phyloP scores from a whole-genome alignment of 768 basidiomycete genomes.

The Pisolithus sp. region DNA sequence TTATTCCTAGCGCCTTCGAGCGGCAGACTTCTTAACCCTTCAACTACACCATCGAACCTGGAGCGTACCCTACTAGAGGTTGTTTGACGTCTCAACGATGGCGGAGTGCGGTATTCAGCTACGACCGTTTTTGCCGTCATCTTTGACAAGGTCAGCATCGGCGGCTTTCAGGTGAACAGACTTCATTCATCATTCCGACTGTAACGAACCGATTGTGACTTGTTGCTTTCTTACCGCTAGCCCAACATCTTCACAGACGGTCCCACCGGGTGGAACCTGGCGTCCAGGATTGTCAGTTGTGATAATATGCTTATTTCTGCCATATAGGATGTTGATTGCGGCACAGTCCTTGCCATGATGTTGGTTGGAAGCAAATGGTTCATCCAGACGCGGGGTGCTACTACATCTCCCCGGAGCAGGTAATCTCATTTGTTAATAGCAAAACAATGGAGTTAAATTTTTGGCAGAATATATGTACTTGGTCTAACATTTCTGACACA shows the following conservation, averaged over 20 bases:
- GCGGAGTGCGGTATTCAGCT: not conserved
- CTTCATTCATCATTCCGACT: no score
- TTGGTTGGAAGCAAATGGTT: conserved; percentile 22
- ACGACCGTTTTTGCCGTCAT: not conserved
- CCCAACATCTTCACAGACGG: not conserved
- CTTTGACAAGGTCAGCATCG: not conserved
- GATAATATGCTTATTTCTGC: not conserved
- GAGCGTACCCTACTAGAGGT: no score
- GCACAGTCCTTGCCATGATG: conserved; percentile 4
- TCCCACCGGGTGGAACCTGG: not conserved
- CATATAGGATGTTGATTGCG: not conserved
- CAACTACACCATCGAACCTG: no score
- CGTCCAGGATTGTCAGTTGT: not conserved
- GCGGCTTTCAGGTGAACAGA: not conserved
- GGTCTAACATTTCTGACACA: not conserved
- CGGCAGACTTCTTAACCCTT: no score
- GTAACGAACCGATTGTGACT: not conserved
- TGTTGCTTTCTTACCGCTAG: not conserved
- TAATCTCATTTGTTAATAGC: conserved; percentile 1
- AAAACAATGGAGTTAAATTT: not conserved
- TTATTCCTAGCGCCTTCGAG: no score
- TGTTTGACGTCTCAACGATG: no score
- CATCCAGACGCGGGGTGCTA: conserved; percentile 30
- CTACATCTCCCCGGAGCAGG: conserved; percentile 27
- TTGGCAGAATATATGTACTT: not conserved